Conservation (phyloP, 139 green algal genomes). For the Tetradesmus lagerheimii region DNA sequence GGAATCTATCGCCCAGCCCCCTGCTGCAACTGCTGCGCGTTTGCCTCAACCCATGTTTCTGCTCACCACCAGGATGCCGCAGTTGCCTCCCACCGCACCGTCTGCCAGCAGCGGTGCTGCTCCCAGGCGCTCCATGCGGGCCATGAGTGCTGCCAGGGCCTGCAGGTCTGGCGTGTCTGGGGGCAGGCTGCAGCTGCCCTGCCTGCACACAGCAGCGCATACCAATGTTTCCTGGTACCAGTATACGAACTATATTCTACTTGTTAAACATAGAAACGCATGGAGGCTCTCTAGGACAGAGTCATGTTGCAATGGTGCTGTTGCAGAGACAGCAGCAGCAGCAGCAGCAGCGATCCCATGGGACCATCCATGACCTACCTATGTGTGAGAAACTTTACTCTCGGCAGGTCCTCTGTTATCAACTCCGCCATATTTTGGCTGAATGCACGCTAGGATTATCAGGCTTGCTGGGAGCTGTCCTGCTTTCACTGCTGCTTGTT, state of each 20-base stretch:
- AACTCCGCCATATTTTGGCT: background rate
- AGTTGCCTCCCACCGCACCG: slow-evolving; percentile 31
- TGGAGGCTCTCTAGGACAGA: too few species aligned
- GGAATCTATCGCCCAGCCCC: too few species aligned
- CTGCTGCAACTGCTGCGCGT: background rate
- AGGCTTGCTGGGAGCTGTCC: background rate
- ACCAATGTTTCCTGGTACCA: background rate
- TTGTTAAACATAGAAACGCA: too few species aligned
- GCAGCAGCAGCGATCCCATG: background rate
- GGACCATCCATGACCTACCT: background rate
- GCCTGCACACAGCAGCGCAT: background rate
- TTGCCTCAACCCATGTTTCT: background rate
- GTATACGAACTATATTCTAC: too few species aligned
- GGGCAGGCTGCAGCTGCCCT: background rate
- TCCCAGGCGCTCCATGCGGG: slow-evolving; percentile 25
- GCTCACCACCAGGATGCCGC: slow-evolving; percentile 26
- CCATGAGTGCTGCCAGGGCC: slow-evolving; percentile 3
- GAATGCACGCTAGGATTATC: too few species aligned
- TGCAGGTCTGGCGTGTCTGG: slow-evolving; percentile 19
- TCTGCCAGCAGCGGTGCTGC: slow-evolving; percentile 26
- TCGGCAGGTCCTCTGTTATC: slow-evolving; percentile 8
- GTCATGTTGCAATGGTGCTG: too few species aligned
- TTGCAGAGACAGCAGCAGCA: background rate
- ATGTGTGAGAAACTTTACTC: background rate
- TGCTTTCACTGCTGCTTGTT: background rate